Conservation (phyloP, 2,329 filamentous ascomycete species). For the Purpureocillium takamizusanense region DNA sequence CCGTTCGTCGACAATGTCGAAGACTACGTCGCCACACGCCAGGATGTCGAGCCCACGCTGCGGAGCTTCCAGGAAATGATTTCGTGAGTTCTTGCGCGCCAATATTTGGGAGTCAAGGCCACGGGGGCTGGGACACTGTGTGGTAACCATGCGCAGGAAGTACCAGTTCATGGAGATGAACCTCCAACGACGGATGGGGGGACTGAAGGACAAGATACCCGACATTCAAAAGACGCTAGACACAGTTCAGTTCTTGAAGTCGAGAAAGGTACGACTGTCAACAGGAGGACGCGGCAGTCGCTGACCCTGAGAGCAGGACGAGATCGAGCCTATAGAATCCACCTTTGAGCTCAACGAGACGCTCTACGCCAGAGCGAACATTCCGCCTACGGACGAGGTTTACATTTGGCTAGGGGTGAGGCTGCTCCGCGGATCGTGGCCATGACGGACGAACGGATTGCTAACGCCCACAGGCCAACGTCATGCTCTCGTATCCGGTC, state of each 20-base stretch:
- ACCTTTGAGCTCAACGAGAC: slow-evolving; percentile 97
- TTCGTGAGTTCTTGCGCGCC: slow-evolving; percentile 48
- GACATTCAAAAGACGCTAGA: slow-evolving; percentile 96
- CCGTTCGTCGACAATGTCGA: slow-evolving; percentile 85
- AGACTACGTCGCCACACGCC: slow-evolving; percentile 72
- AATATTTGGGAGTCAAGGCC: neutral
- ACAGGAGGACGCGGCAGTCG: too few species aligned
- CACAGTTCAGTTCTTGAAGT: slow-evolving; percentile 76
- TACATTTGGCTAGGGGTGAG: slow-evolving; percentile 89
- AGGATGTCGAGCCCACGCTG: slow-evolving; percentile 72
- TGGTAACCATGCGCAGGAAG: slow-evolving; percentile 51
- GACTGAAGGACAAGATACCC: slow-evolving; percentile 88
- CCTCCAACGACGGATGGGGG: slow-evolving; percentile 70
- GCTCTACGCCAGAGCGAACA: slow-evolving; percentile 77
- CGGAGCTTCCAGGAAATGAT: slow-evolving; percentile 91
- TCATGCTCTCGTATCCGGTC: slow-evolving; percentile 93
- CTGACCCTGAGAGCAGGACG: slow-evolving; percentile 24
- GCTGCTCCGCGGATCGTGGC: neutral
- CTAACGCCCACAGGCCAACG: slow-evolving; percentile 60
- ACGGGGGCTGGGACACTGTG: neutral
- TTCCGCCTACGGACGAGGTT: slow-evolving; percentile 80
- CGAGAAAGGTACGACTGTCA: slow-evolving; percentile 69
- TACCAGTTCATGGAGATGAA: slow-evolving; percentile 99
- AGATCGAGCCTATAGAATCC: slow-evolving; percentile 69
- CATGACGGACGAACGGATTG: too few species aligned